A percentile compares a stretch with the other conserved stretches of the same genome.
Evolutionary conservation across 371 early-diverging fungal species (phyloP).

Genomic region (Actinomucor elegans): DNA sequence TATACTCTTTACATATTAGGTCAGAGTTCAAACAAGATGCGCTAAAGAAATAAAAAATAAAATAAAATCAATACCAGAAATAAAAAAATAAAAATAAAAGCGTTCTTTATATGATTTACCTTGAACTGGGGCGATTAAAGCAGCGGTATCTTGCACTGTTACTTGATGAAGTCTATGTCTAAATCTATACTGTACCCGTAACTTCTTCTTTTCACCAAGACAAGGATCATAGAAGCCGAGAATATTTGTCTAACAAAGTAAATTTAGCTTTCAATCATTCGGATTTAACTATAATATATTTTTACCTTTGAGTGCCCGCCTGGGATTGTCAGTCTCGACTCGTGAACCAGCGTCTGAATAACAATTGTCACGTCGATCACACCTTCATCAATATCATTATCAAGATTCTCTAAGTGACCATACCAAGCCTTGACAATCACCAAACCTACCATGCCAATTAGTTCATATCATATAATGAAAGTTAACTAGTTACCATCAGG

Average conservation of each 20-base stretch:
- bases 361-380: constrained; percentile 86
- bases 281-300: not conserved
- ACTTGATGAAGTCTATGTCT: constrained; percentile 80
- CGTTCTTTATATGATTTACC: constrained; percentile 39
- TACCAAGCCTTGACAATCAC: constrained; percentile 87
- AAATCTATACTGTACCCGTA: constrained; percentile 85
- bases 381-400: constrained; percentile 34
- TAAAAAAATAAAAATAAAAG: constrained; percentile 1
- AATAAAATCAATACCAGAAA: no score
- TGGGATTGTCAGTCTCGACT: constrained; percentile 85
- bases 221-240: constrained; percentile 97
- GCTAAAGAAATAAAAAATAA: constrained; percentile 16
- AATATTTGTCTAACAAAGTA: constrained; percentile 63
- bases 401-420: constrained; percentile 67
- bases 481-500: constrained; percentile 60
- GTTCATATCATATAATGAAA: not conserved
- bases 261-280: not conserved
- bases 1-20: constrained; percentile 11
- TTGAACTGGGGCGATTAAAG: constrained; percentile 84
- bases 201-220: constrained; percentile 81
- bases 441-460: constrained; percentile 52
- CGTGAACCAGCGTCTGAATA: constrained; percentile 80
- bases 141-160: constrained; percentile 74
- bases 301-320: constrained; percentile 84
- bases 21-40: constrained; percentile 17